Evolutionary conservation across 2,329 filamentous ascomycete genomes (phyloP), one percentile per base, ranked within the genome.

Genomic region (Venturia nashicola): DNA sequence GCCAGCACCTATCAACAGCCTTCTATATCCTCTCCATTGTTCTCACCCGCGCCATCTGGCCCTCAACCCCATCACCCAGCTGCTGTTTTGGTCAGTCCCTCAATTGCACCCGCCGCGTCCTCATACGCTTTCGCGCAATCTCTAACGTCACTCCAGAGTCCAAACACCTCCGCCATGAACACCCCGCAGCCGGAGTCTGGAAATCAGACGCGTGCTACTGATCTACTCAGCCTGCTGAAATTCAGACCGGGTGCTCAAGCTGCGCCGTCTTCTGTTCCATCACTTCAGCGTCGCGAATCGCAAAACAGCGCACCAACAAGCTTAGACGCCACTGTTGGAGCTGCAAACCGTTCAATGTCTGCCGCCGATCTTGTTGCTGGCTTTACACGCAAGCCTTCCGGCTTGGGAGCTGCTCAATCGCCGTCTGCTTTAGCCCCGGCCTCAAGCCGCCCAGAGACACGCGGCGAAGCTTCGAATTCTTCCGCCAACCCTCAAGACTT

Each of bases 401-500:
- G 39, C 5, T n/a, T 64, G 23, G 43, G 36, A 27, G 20, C 39
- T 14, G 23, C 61, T 46, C 55, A 44, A 14, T 54, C 74, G 66
- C 68, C 72, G 16, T 66, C 71, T 23, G 68, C 73, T 20, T 67
- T 75, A 14, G 70, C 68, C 66, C 71, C 66, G 65, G 72, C 70
- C 39, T 68, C 72, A 40, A 69, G 69, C 59, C 71, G 69, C 61
- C 68, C 70, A 23, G 66, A 68, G 60, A 48, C 66, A 63, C 32
- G 67, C 55, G 65, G 67, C 55, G 61, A 54, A 59, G 66, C 71
- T 44, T 68, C 71, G 16, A 68, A 69, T 20, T 67, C 73, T 44
- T 67, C 73, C 59, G 81, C 85, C 59, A 87, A 91, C 73, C 90
- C 91, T 5, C 89, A 95, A 74, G 87, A 93, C 67, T 89, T 94